Evolutionary conservation across 140 eudicot genomes (phyloP).

Genomic region (Oenanthe javanica): DNA sequence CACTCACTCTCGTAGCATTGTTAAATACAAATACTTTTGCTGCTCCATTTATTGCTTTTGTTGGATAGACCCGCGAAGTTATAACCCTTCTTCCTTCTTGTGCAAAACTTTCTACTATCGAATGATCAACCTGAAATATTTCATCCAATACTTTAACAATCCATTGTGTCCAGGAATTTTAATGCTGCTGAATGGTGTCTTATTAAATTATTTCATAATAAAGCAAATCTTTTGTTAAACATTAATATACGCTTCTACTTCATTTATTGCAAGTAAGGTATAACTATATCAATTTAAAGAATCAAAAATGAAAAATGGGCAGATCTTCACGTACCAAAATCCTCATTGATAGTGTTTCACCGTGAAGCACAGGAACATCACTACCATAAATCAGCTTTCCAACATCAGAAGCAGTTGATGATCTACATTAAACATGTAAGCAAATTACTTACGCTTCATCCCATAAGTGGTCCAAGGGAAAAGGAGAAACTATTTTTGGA

Average conservation of each 20-base stretch:
- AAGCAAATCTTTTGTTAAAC: not conserved
- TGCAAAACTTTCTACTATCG: conserved; percentile 62
- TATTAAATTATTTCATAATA: not conserved
- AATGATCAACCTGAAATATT: conserved; percentile 55
- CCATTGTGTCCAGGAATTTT: not conserved
- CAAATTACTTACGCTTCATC: not conserved
- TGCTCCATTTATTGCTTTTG: conserved; percentile 45
- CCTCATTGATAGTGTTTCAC: conserved; percentile 56
- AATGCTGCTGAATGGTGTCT: not conserved
- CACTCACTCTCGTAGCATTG: conserved; percentile 53
- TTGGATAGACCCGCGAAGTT: conserved; percentile 71
- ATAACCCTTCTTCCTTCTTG: conserved; percentile 72
- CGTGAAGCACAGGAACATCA: conserved; percentile 69
- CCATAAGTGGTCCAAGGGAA: not conserved
- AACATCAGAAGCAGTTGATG: conserved; percentile 73
- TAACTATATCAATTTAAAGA: not conserved
- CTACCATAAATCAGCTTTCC: conserved; percentile 60
- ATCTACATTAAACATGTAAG: conserved; percentile 36
- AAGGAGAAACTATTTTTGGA: not conserved
- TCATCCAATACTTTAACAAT: not conserved
- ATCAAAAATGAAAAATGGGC: not conserved
- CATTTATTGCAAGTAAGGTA: not conserved
- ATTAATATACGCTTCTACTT: not conserved
- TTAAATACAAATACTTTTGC: conserved; percentile 51
- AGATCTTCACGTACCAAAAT: conserved; percentile 48